Evolutionary conservation across 179 eudicot genomes (phyloP).

Genomic region (Beta macrorhiza): DNA sequence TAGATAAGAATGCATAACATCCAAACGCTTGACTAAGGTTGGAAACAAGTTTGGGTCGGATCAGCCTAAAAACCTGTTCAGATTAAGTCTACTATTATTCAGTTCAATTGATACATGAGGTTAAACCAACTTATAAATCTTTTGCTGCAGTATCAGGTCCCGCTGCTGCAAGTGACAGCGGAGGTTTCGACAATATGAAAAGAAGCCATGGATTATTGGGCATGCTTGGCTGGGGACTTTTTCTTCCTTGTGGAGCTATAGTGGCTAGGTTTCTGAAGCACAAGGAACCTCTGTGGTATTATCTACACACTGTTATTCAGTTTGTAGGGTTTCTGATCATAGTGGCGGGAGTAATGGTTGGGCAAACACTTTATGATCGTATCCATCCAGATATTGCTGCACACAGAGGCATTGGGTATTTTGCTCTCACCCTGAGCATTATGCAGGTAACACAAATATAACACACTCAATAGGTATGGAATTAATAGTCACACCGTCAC

Average conservation of each 20-base stretch:
- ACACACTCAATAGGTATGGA: not conserved
- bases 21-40: not conserved
- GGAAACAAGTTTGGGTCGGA: not conserved
- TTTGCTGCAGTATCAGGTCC: constrained; percentile 25
- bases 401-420: constrained; percentile 89
- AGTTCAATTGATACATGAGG: not conserved
- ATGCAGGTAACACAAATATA: constrained; percentile 54
- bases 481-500: no score
- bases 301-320: constrained; percentile 71
- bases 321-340: constrained; percentile 72
- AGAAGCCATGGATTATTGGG: constrained; percentile 76
- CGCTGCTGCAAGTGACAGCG: constrained; percentile 21
- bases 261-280: constrained; percentile 76
- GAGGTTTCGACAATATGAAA: constrained; percentile 36
- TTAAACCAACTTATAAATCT: not conserved
- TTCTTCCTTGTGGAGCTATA: constrained; percentile 85
- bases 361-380: constrained; percentile 55
- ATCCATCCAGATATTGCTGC: constrained; percentile 55
- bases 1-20: not conserved
- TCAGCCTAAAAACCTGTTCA: not conserved
- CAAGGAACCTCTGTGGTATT: constrained; percentile 78
- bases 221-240: constrained; percentile 80
- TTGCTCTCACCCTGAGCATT: constrained; percentile 64
- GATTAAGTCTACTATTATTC: not conserved
- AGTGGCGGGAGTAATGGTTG: constrained; percentile 68